Evolutionary conservation across 192 early-diverging fungal species (phyloP), one percentile per base, ranked within the genome.

Genomic region (Coemansia sp.): DNA sequence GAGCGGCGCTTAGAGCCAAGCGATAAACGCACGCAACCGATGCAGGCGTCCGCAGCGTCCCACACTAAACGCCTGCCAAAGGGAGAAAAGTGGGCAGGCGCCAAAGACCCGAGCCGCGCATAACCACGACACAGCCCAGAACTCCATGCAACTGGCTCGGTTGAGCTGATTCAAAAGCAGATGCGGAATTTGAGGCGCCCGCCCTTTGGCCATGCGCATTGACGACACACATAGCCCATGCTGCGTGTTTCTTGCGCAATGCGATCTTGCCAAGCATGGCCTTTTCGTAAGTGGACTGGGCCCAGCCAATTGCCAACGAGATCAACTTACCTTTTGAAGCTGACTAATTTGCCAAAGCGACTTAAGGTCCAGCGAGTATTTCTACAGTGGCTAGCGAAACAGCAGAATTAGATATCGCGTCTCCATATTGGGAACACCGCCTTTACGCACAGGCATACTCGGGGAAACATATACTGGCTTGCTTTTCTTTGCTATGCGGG

Each of bases 161-260:
- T 43, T 43, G 47, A 49, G 47, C 47, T 49, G 47, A 49, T 8
- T 19, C 17, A n/a, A 49, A 49, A 49, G 47, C n/a, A 49, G 47
- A 49, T 19, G 47, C 47, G 47, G 47, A 49, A 49, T 49, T 43
- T 49, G 47, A n/a, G 47, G 47, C 47, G 47, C n/a, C n/a, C 47
- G 3, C 47, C 19, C 19, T 43, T 22, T 17, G 47, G 47, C 47
- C 47, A 49, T 49, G 47, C 47, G 47, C 47, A 49, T 49, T 49
- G 47, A 49, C 47, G 47, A 49, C 47, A 49, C n/a, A 19, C 3
- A 15, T 4, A 43, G 41, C 12, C 41, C 41, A 43, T 43, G 41
- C 41, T n/a, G 15, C 29, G 29, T 32, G 29, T 32, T 32, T 32
- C 29, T 32, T 32, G 29, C 29, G 41, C 41, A 43, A 11, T 43